Evolutionary conservation across 1,139 yeast genomes (phyloP), one percentile per base, ranked within the genome.

Genomic region (Yueomyces sp.): DNA sequence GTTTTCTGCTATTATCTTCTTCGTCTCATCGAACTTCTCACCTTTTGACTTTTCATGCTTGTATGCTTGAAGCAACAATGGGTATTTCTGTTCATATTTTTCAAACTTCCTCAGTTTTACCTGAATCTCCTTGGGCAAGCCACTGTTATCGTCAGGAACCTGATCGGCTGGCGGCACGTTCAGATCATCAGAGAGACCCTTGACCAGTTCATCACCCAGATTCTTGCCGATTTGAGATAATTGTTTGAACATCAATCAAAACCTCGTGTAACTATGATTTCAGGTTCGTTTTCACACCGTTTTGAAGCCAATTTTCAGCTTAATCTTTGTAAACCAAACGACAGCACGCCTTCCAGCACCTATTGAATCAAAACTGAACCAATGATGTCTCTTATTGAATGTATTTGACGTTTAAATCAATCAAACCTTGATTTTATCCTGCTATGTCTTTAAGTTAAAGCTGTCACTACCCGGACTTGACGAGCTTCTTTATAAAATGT

Each of bases 51-150:
- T 86, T 58, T 87, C 96, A 1, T 72, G 67, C 57, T 86, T 83
- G 64, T 83, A 89, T 0, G 97, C 96, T 40, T 81, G 82, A 41
- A 86, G 70, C 12, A 89, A 67, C 26, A 78, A 64, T 0, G 96
- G 97, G 58, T 87, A 89, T 57, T 85, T 85, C 45, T 82, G 83
- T 60, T 91, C 97, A 60, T 87, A 91, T 59, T 86, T 87, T 45
- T 75, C 78, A 57, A 85, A 85, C 65, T 85, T 87, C 48, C 74
- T 73, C 62, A 89, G 64, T 54, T 81, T 82, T 11, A 78, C 66
- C 50, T 73, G 72, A 30, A 83, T 61, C 7, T 71, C 72, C 4
- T 70, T 70, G 0, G 87, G 76, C 33, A 80, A 60, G 2, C 70
- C 66, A 7, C 65, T 64, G 36, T 65, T 50, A 42, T 68, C 66